phyloP scores from a whole-genome alignment of 1,284 basidiomycete species.

The Tausonia pullulans region DNA sequence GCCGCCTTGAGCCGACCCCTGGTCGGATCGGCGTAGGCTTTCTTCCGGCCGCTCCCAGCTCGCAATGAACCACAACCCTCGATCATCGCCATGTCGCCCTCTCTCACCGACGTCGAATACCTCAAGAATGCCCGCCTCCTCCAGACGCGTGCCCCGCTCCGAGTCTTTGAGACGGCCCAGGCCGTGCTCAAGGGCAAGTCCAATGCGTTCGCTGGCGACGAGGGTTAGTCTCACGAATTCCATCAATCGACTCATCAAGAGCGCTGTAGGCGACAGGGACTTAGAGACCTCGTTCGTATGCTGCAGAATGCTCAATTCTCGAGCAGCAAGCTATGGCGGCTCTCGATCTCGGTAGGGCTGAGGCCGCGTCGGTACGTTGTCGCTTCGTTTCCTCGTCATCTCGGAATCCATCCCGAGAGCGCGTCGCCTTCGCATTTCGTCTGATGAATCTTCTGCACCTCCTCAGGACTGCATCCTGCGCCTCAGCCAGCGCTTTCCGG shows the following conservation, averaged over 20 bases:
- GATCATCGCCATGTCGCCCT: no score
- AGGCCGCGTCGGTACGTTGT: not conserved
- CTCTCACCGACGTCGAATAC: no score
- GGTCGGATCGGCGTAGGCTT: no score
- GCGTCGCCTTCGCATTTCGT: not conserved
- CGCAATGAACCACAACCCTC: no score
- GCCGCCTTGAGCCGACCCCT: no score
- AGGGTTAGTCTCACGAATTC: not conserved
- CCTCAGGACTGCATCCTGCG: conserved; percentile 52
- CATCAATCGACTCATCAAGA: no score
- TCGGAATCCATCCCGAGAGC: not conserved
- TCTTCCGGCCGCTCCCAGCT: no score
- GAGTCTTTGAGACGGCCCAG: not conserved
- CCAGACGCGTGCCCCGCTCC: no score
- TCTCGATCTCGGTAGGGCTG: not conserved
- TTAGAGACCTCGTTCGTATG: not conserved
- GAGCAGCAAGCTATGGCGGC: not conserved
- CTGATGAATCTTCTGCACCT: not conserved
- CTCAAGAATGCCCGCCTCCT: no score
- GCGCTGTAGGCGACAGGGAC: not conserved
- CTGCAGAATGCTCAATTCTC: not conserved
- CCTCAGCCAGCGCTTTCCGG: conserved; percentile 61
- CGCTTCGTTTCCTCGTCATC: no score
- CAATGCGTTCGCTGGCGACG: not conserved
- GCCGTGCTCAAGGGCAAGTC: conserved; percentile 2